phyloP scores from a whole-genome alignment of 1,284 basidiomycete species.

The Marasmius tenuissimus region DNA sequence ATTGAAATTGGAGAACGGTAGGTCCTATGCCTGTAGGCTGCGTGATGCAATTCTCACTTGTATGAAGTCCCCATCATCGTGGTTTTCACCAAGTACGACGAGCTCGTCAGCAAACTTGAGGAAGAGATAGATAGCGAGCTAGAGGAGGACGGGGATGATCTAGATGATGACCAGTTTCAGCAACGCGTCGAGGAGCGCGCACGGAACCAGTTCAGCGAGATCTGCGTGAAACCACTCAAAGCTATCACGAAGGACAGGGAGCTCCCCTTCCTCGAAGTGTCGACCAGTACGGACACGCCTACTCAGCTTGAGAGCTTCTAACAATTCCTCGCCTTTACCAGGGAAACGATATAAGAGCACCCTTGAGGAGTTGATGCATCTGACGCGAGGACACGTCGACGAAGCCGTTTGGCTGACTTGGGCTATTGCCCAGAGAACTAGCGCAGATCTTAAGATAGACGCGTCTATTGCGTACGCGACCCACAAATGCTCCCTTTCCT shows the following conservation, averaged over 20 bases:
- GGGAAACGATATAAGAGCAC: conserved; percentile 3
- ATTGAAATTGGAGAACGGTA: conserved; percentile 17
- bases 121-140: not conserved
- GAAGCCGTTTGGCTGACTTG: conserved; percentile 15
- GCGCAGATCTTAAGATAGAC: conserved; percentile 17
- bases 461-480: conserved; percentile 18
- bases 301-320: not conserved
- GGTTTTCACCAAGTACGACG: conserved; percentile 29
- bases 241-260: not conserved
- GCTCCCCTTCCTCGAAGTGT: not conserved
- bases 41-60: not conserved
- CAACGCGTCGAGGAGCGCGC: not conserved
- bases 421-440: conserved; percentile 17
- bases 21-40: not conserved
- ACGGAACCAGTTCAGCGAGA: conserved; percentile 1
- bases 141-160: not conserved
- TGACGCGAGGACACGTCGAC: conserved; percentile 11
- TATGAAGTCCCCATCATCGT: conserved; percentile 25
- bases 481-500: not conserved
- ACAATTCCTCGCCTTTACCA: not conserved
- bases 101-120: conserved; percentile 15
- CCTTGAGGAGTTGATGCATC: conserved; percentile 3
- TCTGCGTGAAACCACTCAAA: conserved; percentile 5
- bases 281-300: not conserved
- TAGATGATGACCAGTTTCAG: conserved; percentile 3